Conservation (phyloP, 2,329 filamentous ascomycete species). For the Aspergillus vadensis region DNA sequence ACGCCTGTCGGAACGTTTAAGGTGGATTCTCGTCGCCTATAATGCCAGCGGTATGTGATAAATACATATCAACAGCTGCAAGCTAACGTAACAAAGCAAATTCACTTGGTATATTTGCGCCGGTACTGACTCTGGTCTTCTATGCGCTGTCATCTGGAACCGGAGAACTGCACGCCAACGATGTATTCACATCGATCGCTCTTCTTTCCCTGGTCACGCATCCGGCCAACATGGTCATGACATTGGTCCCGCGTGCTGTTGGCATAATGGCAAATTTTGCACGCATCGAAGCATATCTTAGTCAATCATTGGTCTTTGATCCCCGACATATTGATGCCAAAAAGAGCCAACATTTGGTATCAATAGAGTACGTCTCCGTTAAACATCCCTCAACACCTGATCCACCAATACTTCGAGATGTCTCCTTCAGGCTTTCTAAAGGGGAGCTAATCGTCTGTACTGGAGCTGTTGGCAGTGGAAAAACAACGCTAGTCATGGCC, state of each 20-base stretch:
- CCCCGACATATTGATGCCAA: not conserved
- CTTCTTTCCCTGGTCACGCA: constrained; percentile 6
- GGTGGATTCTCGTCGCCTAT: not conserved
- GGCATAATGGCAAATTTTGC: not conserved
- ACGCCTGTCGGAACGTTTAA: not conserved
- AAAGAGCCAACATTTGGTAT: not conserved
- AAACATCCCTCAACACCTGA: not conserved
- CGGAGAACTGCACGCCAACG: not conserved
- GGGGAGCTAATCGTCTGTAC: not conserved
- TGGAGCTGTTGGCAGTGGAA: constrained; percentile 13
- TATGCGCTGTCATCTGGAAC: not conserved
- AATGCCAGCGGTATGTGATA: constrained; percentile 1
- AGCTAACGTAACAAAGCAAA: not conserved
- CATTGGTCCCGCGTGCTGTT: not conserved
- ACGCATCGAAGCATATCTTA: not conserved
- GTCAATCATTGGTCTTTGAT: not conserved
- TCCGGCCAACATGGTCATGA: constrained; percentile 10
- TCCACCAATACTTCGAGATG: not conserved
- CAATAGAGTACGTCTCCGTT: not conserved
- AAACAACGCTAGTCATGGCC: constrained; percentile 6
- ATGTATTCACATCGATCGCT: constrained; percentile 2
- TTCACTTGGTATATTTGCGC: not conserved
- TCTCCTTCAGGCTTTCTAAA: not conserved
- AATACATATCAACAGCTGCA: no score
- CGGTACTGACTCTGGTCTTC: not conserved